Base-by-base conservation (phyloP, 2,329 filamentous ascomycete genomes). In the Sclerotinia subarctica region DNA sequence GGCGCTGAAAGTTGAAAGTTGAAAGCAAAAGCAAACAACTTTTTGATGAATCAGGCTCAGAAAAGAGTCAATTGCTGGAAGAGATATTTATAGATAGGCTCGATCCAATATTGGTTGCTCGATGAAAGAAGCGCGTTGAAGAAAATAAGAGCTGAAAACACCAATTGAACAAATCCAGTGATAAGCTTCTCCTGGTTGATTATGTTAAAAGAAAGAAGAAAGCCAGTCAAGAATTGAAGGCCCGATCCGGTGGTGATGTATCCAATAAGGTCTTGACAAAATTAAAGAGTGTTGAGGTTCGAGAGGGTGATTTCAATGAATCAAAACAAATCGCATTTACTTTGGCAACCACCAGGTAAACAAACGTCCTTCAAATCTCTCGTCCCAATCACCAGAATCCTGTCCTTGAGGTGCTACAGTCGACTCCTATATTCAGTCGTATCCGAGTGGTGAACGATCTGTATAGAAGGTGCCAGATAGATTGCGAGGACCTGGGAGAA, bases 201-300 rank as follows among this genome's bases (percentile, higher is more conserved):
- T 35, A 24, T 21, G 13, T 62, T 26, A 24, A 51, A 26, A 32
- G 29, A 49, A 32, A 32, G 29, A 21, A 35, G 15, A 4, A 62
- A 19, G 29, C 15, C 44, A 49, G 58, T 5, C 29, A 62, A 21
- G 13, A 42, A 24, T 38, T 46, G 44, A 62, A n/a, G 21, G 15
- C 13, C 7, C 2, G 13, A 49, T 35, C 44, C 11, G n/a, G 29
- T 35, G n/a, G 29, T 35, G 44, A 60, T 60, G 7, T 35, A 49
- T 60, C 58, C 58, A 60, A 35, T 44, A 24, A 60, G 44, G 58
- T 60, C 26, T 35, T 60, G 44, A 42, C 7, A 4, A 49, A 35
- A 60, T n/a, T 35, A 15, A 32, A 49, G 19, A 49, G 19, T 15
- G 35, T 56, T 8, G 32, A 56, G 19, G 5, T 35, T 35, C 26